Evolutionary conservation across 805 yeast genomes (phyloP).

Genomic region (Torulaspora delbrueckii): DNA sequence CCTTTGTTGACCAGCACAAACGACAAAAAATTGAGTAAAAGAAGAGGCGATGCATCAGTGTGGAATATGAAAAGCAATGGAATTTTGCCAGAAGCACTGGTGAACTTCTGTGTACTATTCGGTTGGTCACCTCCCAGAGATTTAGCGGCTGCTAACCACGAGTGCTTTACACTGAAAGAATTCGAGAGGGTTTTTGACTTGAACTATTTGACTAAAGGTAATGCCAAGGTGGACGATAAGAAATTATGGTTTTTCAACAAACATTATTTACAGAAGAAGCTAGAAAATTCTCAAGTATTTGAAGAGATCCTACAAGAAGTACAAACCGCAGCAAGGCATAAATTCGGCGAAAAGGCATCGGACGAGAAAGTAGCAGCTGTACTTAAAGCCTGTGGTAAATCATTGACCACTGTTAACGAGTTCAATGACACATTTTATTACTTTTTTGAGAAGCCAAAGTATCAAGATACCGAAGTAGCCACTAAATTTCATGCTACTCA

Average conservation of each 20-base stretch:
- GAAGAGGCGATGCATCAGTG: slow-evolving; percentile 79
- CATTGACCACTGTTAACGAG: slow-evolving; percentile 52
- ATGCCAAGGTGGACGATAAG: slow-evolving; percentile 80
- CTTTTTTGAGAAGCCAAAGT: slow-evolving; percentile 40
- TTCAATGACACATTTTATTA: slow-evolving; percentile 45
- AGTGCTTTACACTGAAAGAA: slow-evolving; percentile 48
- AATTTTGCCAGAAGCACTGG: slow-evolving; percentile 76
- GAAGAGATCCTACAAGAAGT: slow-evolving; percentile 37
- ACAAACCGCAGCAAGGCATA: slow-evolving; percentile 15
- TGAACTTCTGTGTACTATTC: slow-evolving; percentile 81
- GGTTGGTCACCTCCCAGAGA: slow-evolving; percentile 89
- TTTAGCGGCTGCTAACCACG: slow-evolving; percentile 46
- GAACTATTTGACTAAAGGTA: slow-evolving; percentile 81
- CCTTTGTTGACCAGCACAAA: slow-evolving; percentile 73
- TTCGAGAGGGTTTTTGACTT: slow-evolving; percentile 55
- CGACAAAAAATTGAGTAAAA: slow-evolving; percentile 77
- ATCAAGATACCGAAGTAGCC: slow-evolving; percentile 19
- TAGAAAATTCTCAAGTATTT: slow-evolving; percentile 38
- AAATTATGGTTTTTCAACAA: slow-evolving; percentile 78
- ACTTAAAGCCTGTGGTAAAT: slow-evolving; percentile 43
- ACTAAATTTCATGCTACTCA: slow-evolving; percentile 32
- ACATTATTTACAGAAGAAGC: slow-evolving; percentile 47
- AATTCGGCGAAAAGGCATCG: slow-evolving; percentile 14
- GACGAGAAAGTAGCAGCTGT: slow-evolving; percentile 38
- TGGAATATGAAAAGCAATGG: slow-evolving; percentile 54